Evolutionary conservation across 441 rosid genomes (phyloP), one percentile per base, ranked within the genome.

Genomic region (Arabidopsis hybrid): DNA sequence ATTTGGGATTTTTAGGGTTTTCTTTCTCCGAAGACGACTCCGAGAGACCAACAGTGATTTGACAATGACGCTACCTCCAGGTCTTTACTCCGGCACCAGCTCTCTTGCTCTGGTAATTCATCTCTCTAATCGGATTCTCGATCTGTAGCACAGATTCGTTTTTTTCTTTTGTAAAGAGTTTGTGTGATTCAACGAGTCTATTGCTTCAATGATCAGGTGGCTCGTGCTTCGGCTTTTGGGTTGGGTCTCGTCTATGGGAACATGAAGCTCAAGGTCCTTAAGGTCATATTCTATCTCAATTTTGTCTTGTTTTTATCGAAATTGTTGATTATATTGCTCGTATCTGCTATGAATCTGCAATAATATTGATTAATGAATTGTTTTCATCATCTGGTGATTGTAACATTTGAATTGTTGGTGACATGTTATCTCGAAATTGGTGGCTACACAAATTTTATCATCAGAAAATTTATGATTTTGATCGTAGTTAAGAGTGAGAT

Each of bases 41-140:
- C 43, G 4, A 55, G 32, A 7, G 21, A 55, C 67, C 42, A 11
- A 40, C 56, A 43, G 9, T 8, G 70, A 64, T 46, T 65, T 26
- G 31, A 13, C 40, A 67, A 90, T 92, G 97, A 73, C 95, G 74
- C 86, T 89, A 16, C 95, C 92, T 40, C 91, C 93, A 29, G 93
- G 95, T 59, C 95, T 92, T 29, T 93, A 89, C 89, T 87, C 97
- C 69, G 97, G 98, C 82, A 83, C 86, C 64, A 93, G 98, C 88
- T 87, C 98, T 55, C 91, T 93, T n/a, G 92, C 96, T 21, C 82
- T 88, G 77, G 96, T 90, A 82, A 68, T 6, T 34, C 4, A 57
- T 32, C n/a, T 72, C 63, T 55, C 68, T 45, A 45, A 3, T 5
- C 13, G 0, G 40, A 70, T 69, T 70, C 61, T 50, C 42, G 56